Evolutionary conservation across 2,329 filamentous ascomycete species (phyloP), one percentile per base, ranked within the genome.

Genomic region (Alternaria arborescens): DNA sequence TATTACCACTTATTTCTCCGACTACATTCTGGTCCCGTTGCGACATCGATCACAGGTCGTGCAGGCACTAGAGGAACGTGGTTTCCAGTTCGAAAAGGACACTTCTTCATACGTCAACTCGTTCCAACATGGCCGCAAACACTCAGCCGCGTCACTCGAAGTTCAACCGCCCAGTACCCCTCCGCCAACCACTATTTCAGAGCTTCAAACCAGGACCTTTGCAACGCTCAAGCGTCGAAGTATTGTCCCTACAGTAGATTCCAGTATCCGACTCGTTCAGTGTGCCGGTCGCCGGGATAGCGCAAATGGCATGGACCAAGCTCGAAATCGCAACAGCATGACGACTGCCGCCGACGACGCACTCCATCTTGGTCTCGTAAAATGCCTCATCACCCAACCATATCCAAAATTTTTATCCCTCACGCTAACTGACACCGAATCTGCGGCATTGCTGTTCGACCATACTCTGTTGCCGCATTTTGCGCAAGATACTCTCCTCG

Each of bases 1-100:
- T 85, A 97, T 97, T 77, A 97, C 94, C 4, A 97, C 93, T 32
- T 99, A 98, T 80, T 98, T 97, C 80, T 95, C 92, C 34, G 94
- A 99, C 81, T 98, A 97, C 79, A 96, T 99, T 70, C 86, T 98
- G 36, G 93, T 97, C 1, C 94, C 95, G 0, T 85, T 85, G 54
- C 91, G 89, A 74, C 88, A 91, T 71, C 88, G 90, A 52, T 82
- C 86, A 26, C 89, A 89, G 40, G 94, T 98, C 48, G 88, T 93
- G 34, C 84, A 88, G 59, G 91, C 93, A 0, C 84, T 98, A 5
- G 85, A 94, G 61, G 87, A 89, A 18, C 88, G 91, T 47, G 93
- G 93, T 1, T 97, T 97, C 74, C 89, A 91, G 70, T 94, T 97
- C 69, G 90, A 93, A 64, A 88, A 83, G 54, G 75, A 81, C 11